phyloP scores from a whole-genome alignment of 805 yeast species.

The Lipomyces chichibuensis region DNA sequence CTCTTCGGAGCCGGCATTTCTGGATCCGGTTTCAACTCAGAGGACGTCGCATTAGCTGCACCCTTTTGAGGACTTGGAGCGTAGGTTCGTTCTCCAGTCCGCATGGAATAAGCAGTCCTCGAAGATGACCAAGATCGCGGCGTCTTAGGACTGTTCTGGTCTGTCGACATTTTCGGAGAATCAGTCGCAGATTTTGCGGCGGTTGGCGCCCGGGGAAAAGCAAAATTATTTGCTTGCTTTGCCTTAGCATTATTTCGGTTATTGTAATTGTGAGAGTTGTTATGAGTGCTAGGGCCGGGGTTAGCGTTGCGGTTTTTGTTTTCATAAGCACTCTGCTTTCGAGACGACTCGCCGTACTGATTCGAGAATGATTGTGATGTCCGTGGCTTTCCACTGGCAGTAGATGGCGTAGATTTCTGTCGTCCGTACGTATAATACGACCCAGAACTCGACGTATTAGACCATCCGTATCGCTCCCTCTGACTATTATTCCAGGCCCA shows the following conservation, averaged over 20 bases:
- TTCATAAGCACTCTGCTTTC: constrained; percentile 13
- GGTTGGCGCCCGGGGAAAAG: constrained; percentile 2
- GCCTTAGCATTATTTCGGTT: not conserved
- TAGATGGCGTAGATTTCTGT: not conserved
- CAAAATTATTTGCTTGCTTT: not conserved
- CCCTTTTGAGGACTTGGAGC: constrained; percentile 1
- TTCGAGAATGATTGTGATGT: not conserved
- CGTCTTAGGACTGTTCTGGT: not conserved
- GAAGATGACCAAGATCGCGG: not conserved
- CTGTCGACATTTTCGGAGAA: not conserved
- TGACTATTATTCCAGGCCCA: constrained; percentile 5
- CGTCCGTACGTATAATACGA: not conserved
- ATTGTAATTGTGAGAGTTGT: not conserved
- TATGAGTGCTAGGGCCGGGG: not conserved
- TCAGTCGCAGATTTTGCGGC: constrained; percentile 1
- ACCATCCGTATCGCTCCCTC: constrained; percentile 9
- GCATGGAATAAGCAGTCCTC: not conserved
- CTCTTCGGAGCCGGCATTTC: not conserved
- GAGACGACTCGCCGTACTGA: constrained; percentile 2
- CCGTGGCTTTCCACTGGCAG: constrained; percentile 8
- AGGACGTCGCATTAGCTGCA: not conserved
- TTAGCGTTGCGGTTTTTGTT: not conserved
- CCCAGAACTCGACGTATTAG: constrained; percentile 5
- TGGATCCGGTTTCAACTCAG: not conserved
- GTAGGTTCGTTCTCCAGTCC: not conserved